These are phyloP conservation scores for Colletotrichum navitas DNA, from an alignment of 2,329 filamentous ascomycete genomes.

Conservation along the genomic window DNA sequence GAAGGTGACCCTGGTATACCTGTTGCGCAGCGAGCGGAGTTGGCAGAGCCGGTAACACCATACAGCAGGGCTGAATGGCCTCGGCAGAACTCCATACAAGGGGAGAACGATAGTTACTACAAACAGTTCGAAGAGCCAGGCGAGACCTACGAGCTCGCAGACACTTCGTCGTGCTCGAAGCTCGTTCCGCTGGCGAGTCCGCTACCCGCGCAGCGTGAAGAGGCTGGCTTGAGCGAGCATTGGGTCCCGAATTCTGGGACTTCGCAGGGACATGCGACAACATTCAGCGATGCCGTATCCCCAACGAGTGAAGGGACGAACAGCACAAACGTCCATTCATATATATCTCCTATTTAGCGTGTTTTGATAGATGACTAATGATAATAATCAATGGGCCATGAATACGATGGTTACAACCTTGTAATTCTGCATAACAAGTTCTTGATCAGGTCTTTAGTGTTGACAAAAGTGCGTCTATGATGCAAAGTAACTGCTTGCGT, in stretches of 20 bases:
- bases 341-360: conserved; percentile 33
- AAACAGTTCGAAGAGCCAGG: conserved; percentile 12
- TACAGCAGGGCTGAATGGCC: conserved; percentile 36
- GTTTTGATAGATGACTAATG: conserved; percentile 38
- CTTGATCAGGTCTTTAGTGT: too few relatives aligned
- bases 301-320: conserved; percentile 22
- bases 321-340: not conserved
- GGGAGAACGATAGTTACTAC: conserved; percentile 25
- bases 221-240: conserved; percentile 19
- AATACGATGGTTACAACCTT: not conserved
- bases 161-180: conserved; percentile 26
- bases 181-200: not conserved
- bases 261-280: conserved; percentile 11
- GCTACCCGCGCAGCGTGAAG: conserved; percentile 12
- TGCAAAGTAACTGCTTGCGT: not conserved
- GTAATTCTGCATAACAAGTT: not conserved
- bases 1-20: conserved; percentile 23
- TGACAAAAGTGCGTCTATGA: not conserved
- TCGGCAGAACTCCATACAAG: conserved; percentile 34
- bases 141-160: conserved; percentile 37
- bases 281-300: conserved; percentile 26
- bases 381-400: conserved; percentile 40
- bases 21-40: conserved; percentile 18
- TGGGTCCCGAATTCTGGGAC: conserved; percentile 19
- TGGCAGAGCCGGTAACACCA: conserved; percentile 26